Base-by-base conservation (phyloP, 2,329 filamentous ascomycete species). In the Dactylella cylindrospora region DNA sequence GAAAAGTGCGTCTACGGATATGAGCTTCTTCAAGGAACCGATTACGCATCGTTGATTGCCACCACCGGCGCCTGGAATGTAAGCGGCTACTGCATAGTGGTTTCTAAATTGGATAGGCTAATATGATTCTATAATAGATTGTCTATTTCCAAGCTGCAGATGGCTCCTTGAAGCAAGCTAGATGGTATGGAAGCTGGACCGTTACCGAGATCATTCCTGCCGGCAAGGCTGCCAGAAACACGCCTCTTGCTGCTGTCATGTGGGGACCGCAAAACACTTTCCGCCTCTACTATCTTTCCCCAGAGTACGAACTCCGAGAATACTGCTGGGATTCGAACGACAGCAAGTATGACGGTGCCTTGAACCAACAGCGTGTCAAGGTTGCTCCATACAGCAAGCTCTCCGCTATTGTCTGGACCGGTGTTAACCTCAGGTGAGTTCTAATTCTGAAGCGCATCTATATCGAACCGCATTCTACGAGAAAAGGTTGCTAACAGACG, bases 61-160 rank as follows among this genome's bases (percentile, higher is more conserved):
- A 26, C 51, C 13, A 55, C 41, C 0, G 51, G 51, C 20, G 51
- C 51, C n/a, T 55, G 51, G 51, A 55, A 55, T 5, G 51, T 49
- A 41, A 41, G 51, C 23, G n/a, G n/a, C n/a, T n/a, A n/a, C n/a
- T n/a, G n/a, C n/a, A n/a, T n/a, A n/a, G n/a, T n/a, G n/a, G n/a
- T n/a, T n/a, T n/a, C n/a, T n/a, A n/a, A n/a, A n/a, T n/a, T n/a
- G n/a, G n/a, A n/a, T n/a, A n/a, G n/a, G n/a, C n/a, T n/a, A n/a
- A n/a, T n/a, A n/a, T n/a, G n/a, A n/a, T n/a, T 39, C 13, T 15
- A 4, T 10, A 6, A n/a, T 20, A 55, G 51, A 20, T 55, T 19
- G 43, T 55, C 20, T 55, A 36, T 13, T 55, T 49, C 43, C 51
- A 55, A 55, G 41, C 51, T 17, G 7, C 51, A 3, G 41, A 55